Evolutionary conservation across 108 stramenopile species (phyloP).

Genomic region (Schizochytrium sp.): DNA sequence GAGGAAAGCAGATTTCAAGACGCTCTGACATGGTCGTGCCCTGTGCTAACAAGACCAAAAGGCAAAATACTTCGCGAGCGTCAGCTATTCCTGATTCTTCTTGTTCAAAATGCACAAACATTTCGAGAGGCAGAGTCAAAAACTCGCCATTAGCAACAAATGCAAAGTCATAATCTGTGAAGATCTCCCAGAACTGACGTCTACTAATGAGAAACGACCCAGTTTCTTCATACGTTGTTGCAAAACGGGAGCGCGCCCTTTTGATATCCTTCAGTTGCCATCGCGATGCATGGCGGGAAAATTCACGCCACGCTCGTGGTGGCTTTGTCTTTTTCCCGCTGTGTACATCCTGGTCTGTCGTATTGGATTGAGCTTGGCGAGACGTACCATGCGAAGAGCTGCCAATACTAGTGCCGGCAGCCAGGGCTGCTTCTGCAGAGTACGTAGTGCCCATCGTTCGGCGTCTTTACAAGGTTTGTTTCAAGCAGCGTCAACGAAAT

Average conservation of each 20-base stretch:
- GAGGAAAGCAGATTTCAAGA: constrained; percentile 46
- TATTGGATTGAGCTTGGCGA: too few species aligned
- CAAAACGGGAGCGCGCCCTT: constrained; percentile 34
- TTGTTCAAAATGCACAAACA: constrained; percentile 46
- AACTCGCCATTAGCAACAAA: constrained; percentile 33
- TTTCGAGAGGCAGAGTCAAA: constrained; percentile 29
- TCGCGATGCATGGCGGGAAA: neutral
- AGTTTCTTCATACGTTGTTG: neutral
- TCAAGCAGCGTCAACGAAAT: too few species aligned
- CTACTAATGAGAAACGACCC: constrained; percentile 39
- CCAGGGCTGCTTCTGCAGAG: too few species aligned
- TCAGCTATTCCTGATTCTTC: constrained; percentile 44
- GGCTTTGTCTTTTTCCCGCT: neutral
- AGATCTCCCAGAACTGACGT: constrained; percentile 43
- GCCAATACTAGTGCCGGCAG: too few species aligned
- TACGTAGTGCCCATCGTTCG: too few species aligned
- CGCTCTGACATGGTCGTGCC: constrained; percentile 7
- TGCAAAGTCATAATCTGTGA: constrained; percentile 54
- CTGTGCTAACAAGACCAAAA: constrained; percentile 4
- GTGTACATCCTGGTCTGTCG: too few species aligned
- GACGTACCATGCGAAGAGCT: too few species aligned
- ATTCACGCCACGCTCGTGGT: constrained; percentile 3
- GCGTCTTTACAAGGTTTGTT: too few species aligned
- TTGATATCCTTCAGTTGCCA: constrained; percentile 20
- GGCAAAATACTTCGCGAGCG: constrained; percentile 10